A percentile compares a stretch with the other conserved stretches of the same genome.
These are phyloP conservation scores for Plasmodium coatneyi DNA, from an alignment of 169 alveolate species.

Conservation along the genomic window DNA sequence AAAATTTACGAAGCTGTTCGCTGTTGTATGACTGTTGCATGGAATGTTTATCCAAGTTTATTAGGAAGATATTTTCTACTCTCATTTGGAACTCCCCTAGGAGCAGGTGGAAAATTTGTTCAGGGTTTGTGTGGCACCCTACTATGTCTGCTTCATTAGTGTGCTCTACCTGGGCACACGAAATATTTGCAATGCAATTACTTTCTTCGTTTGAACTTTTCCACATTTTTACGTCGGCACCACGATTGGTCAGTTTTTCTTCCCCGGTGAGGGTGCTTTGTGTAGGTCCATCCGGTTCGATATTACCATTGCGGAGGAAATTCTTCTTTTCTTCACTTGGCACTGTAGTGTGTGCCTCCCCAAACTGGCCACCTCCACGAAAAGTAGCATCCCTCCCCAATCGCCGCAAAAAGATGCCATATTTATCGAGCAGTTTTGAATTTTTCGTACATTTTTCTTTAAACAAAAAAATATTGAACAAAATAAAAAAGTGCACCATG, in stretches of 20 bases:
- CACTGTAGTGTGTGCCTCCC: background rate
- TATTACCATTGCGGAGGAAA: background rate
- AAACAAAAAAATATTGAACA: conserved; percentile 46
- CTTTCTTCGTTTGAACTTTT: background rate
- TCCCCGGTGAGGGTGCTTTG: background rate
- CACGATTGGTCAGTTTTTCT: background rate
- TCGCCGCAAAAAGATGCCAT: conserved; percentile 8
- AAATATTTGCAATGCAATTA: background rate
- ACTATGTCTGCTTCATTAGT: background rate
- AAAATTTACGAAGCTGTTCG: conserved; percentile 29
- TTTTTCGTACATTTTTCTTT: conserved; percentile 28
- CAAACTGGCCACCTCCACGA: background rate
- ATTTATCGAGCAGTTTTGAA: conserved; percentile 8
- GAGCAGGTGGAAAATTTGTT: conserved; percentile 8
- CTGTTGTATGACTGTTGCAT: conserved; percentile 24
- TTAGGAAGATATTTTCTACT: conserved; percentile 16
- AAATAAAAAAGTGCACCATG: conserved; percentile 41
- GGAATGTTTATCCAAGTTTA: conserved; percentile 31
- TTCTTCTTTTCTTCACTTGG: background rate
- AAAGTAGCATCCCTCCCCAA: background rate
- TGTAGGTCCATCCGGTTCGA: background rate
- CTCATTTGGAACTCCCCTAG: conserved; percentile 39
- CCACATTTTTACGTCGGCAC: background rate
- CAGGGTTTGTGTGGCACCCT: background rate
- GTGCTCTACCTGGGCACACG: background rate